phyloP scores from a whole-genome alignment of 1,139 yeast species.

The Yamadazyma trypodendri region DNA sequence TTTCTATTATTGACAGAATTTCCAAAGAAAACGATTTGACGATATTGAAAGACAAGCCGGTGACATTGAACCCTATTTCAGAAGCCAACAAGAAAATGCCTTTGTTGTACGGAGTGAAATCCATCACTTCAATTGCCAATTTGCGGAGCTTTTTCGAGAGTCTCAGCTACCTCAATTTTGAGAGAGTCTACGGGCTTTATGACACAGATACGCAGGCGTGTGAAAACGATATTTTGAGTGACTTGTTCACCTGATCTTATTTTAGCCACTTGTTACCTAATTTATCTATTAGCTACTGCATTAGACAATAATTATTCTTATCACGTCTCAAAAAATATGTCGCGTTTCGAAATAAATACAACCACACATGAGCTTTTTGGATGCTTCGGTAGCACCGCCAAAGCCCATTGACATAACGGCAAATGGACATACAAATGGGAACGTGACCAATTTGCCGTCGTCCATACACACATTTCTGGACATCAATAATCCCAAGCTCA shows the following conservation, averaged over 20 bases:
- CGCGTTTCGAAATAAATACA: neutral
- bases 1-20: constrained; percentile 50
- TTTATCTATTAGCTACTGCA: no score
- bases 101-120: constrained; percentile 44
- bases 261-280: no score
- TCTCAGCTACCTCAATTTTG: constrained; percentile 70
- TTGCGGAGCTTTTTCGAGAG: constrained; percentile 70
- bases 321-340: neutral
- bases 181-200: constrained; percentile 61
- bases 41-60: constrained; percentile 31
- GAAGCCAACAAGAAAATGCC: constrained; percentile 32
- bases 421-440: neutral
- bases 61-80: constrained; percentile 22
- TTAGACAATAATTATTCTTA: no score
- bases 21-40: constrained; percentile 42
- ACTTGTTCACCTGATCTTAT: constrained; percentile 6
- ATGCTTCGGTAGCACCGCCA: neutral
- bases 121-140: constrained; percentile 45
- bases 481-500: neutral
- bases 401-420: neutral
- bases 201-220: constrained; percentile 50
- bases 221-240: constrained; percentile 39
- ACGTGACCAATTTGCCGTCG: neutral
- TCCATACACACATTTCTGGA: constrained; percentile 3
- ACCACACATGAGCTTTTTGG: constrained; percentile 1